Percentiles rank a stretch among this genome's conserved stretches.
phyloP scores from a whole-genome alignment of 2,329 filamentous ascomycete species.

The Colletotrichum horii region DNA sequence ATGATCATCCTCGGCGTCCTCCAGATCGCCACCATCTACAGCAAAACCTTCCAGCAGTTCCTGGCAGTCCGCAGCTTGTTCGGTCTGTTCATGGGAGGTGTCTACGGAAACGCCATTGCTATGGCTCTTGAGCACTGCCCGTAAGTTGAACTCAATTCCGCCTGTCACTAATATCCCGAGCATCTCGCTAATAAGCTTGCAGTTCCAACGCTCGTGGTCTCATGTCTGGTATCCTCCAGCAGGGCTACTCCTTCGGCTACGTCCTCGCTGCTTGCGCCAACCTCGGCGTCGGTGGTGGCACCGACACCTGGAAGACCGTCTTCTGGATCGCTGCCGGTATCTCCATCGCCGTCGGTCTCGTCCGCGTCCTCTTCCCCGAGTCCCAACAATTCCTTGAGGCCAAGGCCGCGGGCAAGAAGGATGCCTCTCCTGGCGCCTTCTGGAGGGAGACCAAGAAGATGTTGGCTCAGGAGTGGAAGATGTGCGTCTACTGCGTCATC shows the following conservation, averaged over 20 bases:
- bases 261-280: constrained; percentile 79
- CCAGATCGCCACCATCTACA: constrained; percentile 80
- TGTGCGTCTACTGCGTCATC: constrained; percentile 78
- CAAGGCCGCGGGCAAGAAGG: constrained; percentile 58
- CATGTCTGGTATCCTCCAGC: constrained; percentile 83
- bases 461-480: constrained; percentile 74
- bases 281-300: constrained; percentile 70
- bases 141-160: constrained; percentile 39
- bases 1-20: constrained; percentile 73
- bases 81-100: constrained; percentile 81
- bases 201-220: constrained; percentile 73
- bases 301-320: constrained; percentile 74
- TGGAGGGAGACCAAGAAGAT: constrained; percentile 73
- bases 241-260: constrained; percentile 83
- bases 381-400: constrained; percentile 77
- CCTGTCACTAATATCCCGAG: neutral
- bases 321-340: constrained; percentile 73
- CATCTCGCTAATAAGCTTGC: constrained; percentile 6
- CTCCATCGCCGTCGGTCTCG: constrained; percentile 70
- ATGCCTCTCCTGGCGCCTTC: constrained; percentile 57
- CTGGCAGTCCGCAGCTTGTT: constrained; percentile 76
- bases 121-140: constrained; percentile 80
- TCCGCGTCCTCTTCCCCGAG: constrained; percentile 74
- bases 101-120: constrained; percentile 79
- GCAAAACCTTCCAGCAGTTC: constrained; percentile 73